phyloP scores from a whole-genome alignment of 371 early-diverging fungal species.

The Mortierella sp. region DNA sequence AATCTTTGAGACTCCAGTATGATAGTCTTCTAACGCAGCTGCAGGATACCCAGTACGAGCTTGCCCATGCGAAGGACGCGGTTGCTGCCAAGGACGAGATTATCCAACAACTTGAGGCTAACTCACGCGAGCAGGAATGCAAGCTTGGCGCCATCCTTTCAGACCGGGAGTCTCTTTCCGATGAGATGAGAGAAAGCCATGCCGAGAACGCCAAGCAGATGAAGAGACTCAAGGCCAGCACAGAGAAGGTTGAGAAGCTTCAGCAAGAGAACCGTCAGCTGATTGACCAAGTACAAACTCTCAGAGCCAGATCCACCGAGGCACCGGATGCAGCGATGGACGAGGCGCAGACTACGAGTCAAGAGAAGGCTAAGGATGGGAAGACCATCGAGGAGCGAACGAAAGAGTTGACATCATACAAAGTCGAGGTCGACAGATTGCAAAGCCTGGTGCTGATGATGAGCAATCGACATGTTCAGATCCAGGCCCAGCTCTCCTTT shows the following conservation, averaged over 20 bases:
- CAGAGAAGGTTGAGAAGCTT: conserved; percentile 34
- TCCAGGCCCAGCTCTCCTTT: conserved; percentile 43
- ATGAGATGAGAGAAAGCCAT: conserved; percentile 35
- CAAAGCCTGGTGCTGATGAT: conserved; percentile 41
- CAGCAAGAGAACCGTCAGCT: conserved; percentile 46
- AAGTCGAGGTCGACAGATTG: conserved; percentile 34
- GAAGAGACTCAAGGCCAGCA: conserved; percentile 21
- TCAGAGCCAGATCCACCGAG: conserved; percentile 13
- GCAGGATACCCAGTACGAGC: conserved; percentile 19
- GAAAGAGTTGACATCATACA: conserved; percentile 11
- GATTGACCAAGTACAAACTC: conserved; percentile 29
- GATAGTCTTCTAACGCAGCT: conserved; percentile 10
- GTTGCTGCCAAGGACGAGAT: conserved; percentile 4
- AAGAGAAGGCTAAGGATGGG: conserved; percentile 8
- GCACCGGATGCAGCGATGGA: conserved; percentile 19
- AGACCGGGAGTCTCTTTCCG: conserved; percentile 29
- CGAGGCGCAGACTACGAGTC: conserved; percentile 2
- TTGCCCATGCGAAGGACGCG: background rate
- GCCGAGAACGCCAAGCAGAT: conserved; percentile 24
- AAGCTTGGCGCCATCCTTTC: conserved; percentile 22
- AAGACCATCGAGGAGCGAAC: conserved; percentile 10
- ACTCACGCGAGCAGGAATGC: conserved; percentile 20
- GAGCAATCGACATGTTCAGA: conserved; percentile 39
- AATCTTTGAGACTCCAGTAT: conserved; percentile 18
- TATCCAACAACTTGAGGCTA: conserved; percentile 17